Evolutionary conservation across 169 alveolate species (phyloP), one percentile per base, ranked within the genome.

Genomic region (Eimeria tenella): DNA sequence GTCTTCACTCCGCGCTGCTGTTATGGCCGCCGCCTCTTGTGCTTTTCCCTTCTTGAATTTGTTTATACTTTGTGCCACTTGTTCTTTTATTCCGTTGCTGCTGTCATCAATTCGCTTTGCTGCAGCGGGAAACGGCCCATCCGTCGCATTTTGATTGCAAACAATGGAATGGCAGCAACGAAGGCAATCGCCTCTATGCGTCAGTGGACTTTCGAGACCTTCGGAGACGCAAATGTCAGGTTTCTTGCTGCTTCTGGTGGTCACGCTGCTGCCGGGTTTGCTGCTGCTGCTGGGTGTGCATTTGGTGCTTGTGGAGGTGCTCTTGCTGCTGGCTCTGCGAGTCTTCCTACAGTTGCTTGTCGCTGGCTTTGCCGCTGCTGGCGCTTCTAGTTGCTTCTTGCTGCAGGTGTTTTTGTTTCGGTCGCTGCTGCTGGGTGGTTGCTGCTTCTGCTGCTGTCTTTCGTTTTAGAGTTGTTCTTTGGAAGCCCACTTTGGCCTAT

Each of bases 101-200:
- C 25, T 62, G 73, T 31, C 60, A 19, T 42, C 23, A 8, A n/a
- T 25, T 25, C 7, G 63, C 56, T 21, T 83, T 31, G 42, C 75
- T 52, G 52, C 94, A 90, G 96, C 1, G 97, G 97, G n/a, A 68
- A 50, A 68, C 96, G 95, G 8, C 87, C 74, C 73, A 62, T 95
- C 84, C 96, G 97, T 55, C 86, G 95, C 56, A 74, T 94, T 25
- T 94, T 95, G 82, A 94, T 95, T 11, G 97, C 97, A 62, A 95
- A 95, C 96, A 95, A 95, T 60, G 97, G 97, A 71, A 95, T 93
- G 95, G 96, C 97, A 0, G 97, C 97, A 17, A 93, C 96, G 13
- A 94, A 95, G 88, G 96, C 97, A 4, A 95, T 95, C 73, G 91
- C 92, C 84, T 95, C 97, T 50, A 71, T 95, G 96, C 77, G 97